phyloP scores from a whole-genome alignment of 176 grass and related monocot genomes.

The Juncus inflexus region DNA sequence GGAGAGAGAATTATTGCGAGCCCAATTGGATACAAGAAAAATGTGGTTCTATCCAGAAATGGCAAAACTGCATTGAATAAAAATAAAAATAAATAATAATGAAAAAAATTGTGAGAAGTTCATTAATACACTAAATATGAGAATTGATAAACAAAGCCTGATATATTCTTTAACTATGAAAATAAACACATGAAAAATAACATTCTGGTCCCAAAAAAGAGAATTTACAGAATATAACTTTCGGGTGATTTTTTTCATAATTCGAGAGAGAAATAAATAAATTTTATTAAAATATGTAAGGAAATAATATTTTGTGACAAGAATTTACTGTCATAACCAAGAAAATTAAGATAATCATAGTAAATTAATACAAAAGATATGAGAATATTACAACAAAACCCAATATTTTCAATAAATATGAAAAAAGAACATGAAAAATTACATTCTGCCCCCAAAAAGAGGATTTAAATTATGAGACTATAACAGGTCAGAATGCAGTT shows the following conservation, averaged over 20 bases:
- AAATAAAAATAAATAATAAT: constrained; percentile 7
- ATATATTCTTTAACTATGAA: constrained; percentile 2
- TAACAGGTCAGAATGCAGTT: no score
- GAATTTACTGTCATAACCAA: constrained; percentile 92
- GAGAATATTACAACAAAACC: no score
- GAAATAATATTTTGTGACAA: not conserved
- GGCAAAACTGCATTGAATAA: constrained; percentile 59
- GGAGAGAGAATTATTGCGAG: constrained; percentile 86
- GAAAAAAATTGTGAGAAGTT: not conserved
- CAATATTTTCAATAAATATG: constrained; percentile 1
- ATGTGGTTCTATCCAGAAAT: constrained; percentile 90
- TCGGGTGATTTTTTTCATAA: no score
- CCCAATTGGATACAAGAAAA: constrained; percentile 95
- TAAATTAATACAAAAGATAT: constrained; percentile 19
- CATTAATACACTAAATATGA: no score
- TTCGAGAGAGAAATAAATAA: no score
- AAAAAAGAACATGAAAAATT: not conserved
- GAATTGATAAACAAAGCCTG: no score
- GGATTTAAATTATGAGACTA: no score
- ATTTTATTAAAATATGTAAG: no score
- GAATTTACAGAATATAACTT: no score
- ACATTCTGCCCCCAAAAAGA: not conserved
- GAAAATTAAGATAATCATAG: constrained; percentile 94
- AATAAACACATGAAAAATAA: not conserved
- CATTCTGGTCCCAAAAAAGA: not conserved